Evolutionary conservation across 2,329 filamentous ascomycete genomes (phyloP), one percentile per base, ranked within the genome.

Genomic region (Aspergillus japonicus): DNA sequence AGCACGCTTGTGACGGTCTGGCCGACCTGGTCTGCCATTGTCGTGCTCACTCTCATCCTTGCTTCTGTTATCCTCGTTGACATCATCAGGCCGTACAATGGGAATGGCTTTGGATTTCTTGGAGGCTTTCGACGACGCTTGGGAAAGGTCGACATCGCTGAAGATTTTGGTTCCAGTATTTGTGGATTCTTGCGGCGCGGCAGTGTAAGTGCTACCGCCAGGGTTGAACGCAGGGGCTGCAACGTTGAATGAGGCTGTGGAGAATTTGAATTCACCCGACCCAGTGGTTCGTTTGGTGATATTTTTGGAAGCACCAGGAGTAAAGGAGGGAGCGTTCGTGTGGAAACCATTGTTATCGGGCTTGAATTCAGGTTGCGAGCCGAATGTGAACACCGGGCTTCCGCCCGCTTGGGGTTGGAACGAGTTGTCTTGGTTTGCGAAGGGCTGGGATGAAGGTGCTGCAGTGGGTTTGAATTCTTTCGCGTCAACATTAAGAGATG

Each of bases 401-500:
- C 64, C 66, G 54, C 66, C 66, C 39, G 62, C 68, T 33, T 70
- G 70, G 63, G 79, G 77, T 57, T 79, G 75, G 68, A 83, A 82
- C 23, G 70, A 67, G 56, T 73, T 72, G 49, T 71, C 71, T 49
- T 76, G 75, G 16, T 81, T 81, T 2, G 80, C 73, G 61, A 78
- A 77, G 47, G 71, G 71, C 16, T 74, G 77, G 16, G 82, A 77
- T 48, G 76, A 78, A 66, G 85, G 85, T 2, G 81, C 78, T 16
- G 78, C 77, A 39, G 75, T 75, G 6, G 85, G 84, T 57, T 89
- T 91, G 81, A 97, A 97, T 70, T 95, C 91, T 50, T 92, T 90
- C 0, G 94, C 94, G 63, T 89, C 86, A 31, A 96, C 92, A 68
- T 98, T 98, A 67, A 98, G 84, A 66, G 88, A 93, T 0, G 92